Conservation (phyloP, 371 early-diverging fungal genomes). For the Mortierella sp. region DNA sequence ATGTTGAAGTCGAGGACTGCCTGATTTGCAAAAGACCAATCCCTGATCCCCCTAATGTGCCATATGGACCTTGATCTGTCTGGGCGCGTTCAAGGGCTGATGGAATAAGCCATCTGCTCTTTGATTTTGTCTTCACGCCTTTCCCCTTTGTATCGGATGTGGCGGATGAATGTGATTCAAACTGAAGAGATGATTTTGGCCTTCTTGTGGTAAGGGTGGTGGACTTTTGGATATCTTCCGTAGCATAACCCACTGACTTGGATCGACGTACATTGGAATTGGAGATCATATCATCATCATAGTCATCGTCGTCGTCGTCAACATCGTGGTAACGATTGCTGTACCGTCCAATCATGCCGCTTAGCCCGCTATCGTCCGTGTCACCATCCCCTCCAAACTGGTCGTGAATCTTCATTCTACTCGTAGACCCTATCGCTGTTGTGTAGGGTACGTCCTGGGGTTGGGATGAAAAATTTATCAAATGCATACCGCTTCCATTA, state of each 20-base stretch:
- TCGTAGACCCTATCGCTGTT: neutral
- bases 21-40: neutral
- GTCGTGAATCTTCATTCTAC: constrained; percentile 13
- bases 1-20: constrained; percentile 1
- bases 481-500: neutral
- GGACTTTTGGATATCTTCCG: neutral
- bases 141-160: constrained; percentile 21
- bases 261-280: neutral
- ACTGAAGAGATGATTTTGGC: neutral
- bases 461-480: constrained; percentile 12
- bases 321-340: constrained; percentile 11
- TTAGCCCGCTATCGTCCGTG: constrained; percentile 42
- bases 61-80: constrained; percentile 25
- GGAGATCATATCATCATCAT: constrained; percentile 13
- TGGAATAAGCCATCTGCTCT: constrained; percentile 20
- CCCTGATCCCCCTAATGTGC: neutral
- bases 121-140: constrained; percentile 23
- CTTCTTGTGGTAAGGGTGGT: neutral
- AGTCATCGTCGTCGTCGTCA: constrained; percentile 30
- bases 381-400: constrained; percentile 25
- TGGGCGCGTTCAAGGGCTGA: constrained; percentile 30
- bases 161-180: neutral
- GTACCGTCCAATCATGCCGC: constrained; percentile 42
- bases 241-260: neutral
- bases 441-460: constrained; percentile 28